Evolutionary conservation across 305 asterid species (phyloP).

Genomic region (Solanum aculeatissimum): DNA sequence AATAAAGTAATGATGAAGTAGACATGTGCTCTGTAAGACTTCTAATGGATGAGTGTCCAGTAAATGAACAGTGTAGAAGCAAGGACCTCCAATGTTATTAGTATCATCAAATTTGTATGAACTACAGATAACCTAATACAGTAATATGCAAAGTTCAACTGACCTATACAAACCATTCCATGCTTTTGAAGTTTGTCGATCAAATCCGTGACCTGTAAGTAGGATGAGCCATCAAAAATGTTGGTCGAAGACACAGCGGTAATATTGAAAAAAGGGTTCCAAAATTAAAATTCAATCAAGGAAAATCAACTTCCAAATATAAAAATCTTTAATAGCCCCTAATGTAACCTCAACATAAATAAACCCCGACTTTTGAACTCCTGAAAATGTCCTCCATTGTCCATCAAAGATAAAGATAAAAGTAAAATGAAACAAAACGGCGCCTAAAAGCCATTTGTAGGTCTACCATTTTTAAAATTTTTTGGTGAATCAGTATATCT

Average conservation of each 20-base stretch:
- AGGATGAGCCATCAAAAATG: slow-evolving; percentile 1
- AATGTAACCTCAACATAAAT: neutral
- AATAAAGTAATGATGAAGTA: neutral
- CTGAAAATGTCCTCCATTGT: neutral
- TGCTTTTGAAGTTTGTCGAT: slow-evolving; percentile 53
- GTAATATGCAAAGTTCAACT: slow-evolving; percentile 18
- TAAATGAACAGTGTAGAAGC: neutral
- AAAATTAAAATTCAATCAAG: neutral
- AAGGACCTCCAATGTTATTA: neutral
- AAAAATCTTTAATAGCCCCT: neutral
- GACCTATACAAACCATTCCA: slow-evolving; percentile 69
- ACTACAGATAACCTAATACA: neutral
- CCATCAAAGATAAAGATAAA: neutral
- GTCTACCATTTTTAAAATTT: neutral
- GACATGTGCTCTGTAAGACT: neutral
- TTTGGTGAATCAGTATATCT: neutral
- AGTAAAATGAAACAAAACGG: neutral
- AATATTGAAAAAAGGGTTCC: neutral
- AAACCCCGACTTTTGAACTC: neutral
- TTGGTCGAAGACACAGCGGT: neutral
- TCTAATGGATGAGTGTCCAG: neutral
- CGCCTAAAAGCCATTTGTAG: neutral
- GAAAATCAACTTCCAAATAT: neutral
- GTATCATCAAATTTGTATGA: neutral
- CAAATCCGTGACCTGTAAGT: slow-evolving; percentile 70